phyloP scores from a whole-genome alignment of 768 basidiomycete genomes.

The Tylopilus intermedius region DNA sequence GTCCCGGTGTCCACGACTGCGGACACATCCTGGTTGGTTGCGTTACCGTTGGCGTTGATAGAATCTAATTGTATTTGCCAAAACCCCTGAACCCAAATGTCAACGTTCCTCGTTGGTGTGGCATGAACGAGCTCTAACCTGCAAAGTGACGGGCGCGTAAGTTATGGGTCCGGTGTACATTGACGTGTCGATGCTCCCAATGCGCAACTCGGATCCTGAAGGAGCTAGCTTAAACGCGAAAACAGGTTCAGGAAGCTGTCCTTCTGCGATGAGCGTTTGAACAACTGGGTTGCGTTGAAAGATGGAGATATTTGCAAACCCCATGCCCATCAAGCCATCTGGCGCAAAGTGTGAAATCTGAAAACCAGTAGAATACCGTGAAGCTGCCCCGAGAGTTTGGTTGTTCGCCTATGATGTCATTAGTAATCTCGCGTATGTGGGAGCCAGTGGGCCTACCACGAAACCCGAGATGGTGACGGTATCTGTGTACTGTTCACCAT shows the following conservation, averaged over 20 bases:
- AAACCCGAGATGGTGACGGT: constrained; percentile 35
- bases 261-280: constrained; percentile 40
- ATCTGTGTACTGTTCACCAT: constrained; percentile 38
- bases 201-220: constrained; percentile 31
- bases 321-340: constrained; percentile 41
- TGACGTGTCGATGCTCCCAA: constrained; percentile 39
- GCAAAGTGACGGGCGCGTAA: constrained; percentile 30
- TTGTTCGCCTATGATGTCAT: constrained; percentile 19
- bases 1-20: constrained; percentile 50
- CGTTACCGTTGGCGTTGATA: constrained; percentile 22
- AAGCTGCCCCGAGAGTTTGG: constrained; percentile 23
- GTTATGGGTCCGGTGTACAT: constrained; percentile 37
- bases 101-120: background rate
- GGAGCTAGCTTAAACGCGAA: constrained; percentile 40
- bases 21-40: constrained; percentile 2
- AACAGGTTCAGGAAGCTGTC: constrained; percentile 27
- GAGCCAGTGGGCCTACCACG: constrained; percentile 8
- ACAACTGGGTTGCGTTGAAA: constrained; percentile 36
- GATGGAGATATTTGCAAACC: constrained; percentile 34
- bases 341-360: constrained; percentile 12
- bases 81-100: constrained; percentile 15
- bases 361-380: constrained; percentile 15
- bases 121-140: constrained; percentile 18
- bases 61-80: constrained; percentile 20
- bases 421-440: background rate